These are phyloP conservation scores for Huntiella omanensis DNA, from an alignment of 2,329 filamentous ascomycete species.

Conservation along the genomic window DNA sequence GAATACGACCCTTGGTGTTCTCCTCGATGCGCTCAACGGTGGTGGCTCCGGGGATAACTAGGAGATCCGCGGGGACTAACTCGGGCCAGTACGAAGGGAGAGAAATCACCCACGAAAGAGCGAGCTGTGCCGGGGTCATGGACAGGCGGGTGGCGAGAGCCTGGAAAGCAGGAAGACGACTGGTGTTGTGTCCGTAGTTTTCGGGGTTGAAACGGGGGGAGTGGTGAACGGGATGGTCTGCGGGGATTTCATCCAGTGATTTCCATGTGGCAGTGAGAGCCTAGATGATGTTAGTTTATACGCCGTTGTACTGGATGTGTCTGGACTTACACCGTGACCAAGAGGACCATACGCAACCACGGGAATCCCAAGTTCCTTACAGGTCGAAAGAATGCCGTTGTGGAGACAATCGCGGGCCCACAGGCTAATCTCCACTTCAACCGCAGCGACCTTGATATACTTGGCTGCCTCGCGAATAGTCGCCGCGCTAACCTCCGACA, in stretches of 20 bases:
- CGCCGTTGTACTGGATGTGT: not conserved
- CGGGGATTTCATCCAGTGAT: slow-evolving; percentile 32
- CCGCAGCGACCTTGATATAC: slow-evolving; percentile 25
- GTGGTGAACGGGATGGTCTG: slow-evolving; percentile 26
- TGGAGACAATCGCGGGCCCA: slow-evolving; percentile 28
- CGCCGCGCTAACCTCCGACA: slow-evolving; percentile 31
- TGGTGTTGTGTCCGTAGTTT: slow-evolving; percentile 44
- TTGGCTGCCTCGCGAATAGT: slow-evolving; percentile 30
- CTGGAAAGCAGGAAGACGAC: slow-evolving; percentile 39
- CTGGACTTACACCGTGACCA: slow-evolving; percentile 29
- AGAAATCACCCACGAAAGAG: slow-evolving; percentile 41
- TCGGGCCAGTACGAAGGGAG: slow-evolving; percentile 29
- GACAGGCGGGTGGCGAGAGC: slow-evolving; percentile 39
- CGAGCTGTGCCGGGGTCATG: slow-evolving; percentile 43
- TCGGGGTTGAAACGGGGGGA: slow-evolving; percentile 43
- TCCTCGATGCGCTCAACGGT: slow-evolving; percentile 36
- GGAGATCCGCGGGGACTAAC: slow-evolving; percentile 24
- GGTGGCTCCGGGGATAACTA: slow-evolving; percentile 46
- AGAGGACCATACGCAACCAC: slow-evolving; percentile 57
- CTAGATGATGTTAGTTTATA: slow-evolving; percentile 25
- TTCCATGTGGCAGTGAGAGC: slow-evolving; percentile 37
- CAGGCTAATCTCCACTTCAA: slow-evolving; percentile 36
- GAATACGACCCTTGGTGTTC: slow-evolving; percentile 32
- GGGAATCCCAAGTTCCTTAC: slow-evolving; percentile 45
- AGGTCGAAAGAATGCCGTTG: slow-evolving; percentile 35